Conservation (phyloP, 1,284 basidiomycete species). For the Trichosporon ovoides region DNA sequence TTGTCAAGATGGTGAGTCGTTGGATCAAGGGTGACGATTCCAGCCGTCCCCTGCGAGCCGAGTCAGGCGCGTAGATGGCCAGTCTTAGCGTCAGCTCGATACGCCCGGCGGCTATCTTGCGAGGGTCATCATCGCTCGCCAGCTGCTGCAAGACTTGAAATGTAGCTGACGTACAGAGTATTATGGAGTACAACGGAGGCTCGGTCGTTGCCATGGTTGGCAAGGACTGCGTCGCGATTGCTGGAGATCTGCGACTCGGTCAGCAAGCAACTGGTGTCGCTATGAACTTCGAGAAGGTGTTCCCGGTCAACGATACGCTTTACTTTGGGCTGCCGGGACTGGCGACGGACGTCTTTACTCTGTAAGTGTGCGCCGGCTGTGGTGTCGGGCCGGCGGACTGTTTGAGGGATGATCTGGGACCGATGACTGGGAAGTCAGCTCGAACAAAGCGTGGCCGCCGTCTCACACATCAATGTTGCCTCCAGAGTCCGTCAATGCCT, state of each 20-base stretch:
- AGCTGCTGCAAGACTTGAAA: not conserved
- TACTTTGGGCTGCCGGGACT: conserved; percentile 90
- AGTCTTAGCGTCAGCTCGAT: too few species aligned
- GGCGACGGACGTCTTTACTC: conserved; percentile 85
- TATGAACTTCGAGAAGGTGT: conserved; percentile 63
- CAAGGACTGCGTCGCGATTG: conserved; percentile 98
- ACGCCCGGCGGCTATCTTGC: not conserved
- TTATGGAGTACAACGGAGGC: conserved; percentile 56
- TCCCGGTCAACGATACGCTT: conserved; percentile 87
- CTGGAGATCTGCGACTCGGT: conserved; percentile 85
- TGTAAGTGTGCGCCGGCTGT: conserved; percentile 57
- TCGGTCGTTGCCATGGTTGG: conserved; percentile 98
- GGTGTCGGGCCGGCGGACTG: not conserved
- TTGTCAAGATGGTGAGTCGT: not conserved
- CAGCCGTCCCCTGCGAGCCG: too few species aligned
- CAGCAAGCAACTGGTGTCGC: conserved; percentile 84
- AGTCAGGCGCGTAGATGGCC: too few species aligned
- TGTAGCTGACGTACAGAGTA: conserved; percentile 26
- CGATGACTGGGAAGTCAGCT: not conserved
- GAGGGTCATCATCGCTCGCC: not conserved
- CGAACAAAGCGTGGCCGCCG: too few species aligned
- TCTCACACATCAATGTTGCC: too few species aligned
- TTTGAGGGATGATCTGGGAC: not conserved
- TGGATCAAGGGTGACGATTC: not conserved
- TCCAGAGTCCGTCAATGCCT: too few species aligned